These are phyloP conservation scores for Alternaria rosae DNA, from an alignment of 2,329 filamentous ascomycete species.

Conservation along the genomic window DNA sequence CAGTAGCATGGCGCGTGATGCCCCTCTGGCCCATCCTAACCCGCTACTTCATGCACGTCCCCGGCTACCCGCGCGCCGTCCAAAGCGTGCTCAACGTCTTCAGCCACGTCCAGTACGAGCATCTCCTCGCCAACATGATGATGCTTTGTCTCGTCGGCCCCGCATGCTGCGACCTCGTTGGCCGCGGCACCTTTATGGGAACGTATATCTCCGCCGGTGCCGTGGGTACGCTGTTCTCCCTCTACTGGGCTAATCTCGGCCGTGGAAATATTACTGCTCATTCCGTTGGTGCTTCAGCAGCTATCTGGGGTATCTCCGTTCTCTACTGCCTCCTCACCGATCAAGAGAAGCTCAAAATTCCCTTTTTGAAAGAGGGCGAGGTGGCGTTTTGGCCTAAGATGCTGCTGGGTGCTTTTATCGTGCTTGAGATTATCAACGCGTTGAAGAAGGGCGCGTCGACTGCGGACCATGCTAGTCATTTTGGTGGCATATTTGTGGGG, in stretches of 20 bases:
- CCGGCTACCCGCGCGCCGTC: slow-evolving; percentile 66
- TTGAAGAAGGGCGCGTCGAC: slow-evolving; percentile 13
- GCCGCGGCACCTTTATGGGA: slow-evolving; percentile 44
- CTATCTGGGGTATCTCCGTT: slow-evolving; percentile 43
- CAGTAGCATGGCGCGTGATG: slow-evolving; percentile 68
- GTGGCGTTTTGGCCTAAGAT: slow-evolving; percentile 42
- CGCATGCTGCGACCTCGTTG: slow-evolving; percentile 45
- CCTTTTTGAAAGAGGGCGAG: slow-evolving; percentile 36
- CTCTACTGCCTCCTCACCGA: slow-evolving; percentile 45
- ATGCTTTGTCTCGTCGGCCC: slow-evolving; percentile 72
- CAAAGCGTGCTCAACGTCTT: slow-evolving; percentile 71
- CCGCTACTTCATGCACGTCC: slow-evolving; percentile 59
- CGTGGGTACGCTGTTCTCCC: slow-evolving; percentile 35
- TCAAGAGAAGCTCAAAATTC: slow-evolving; percentile 40
- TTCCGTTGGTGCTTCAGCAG: slow-evolving; percentile 44
- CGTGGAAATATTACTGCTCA: slow-evolving; percentile 37
- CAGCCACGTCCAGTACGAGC: slow-evolving; percentile 70
- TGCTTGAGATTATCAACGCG: slow-evolving; percentile 33
- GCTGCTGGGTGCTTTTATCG: slow-evolving; percentile 37
- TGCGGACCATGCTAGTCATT: slow-evolving; percentile 49
- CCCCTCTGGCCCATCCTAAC: slow-evolving; percentile 72
- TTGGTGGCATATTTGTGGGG: slow-evolving; percentile 43
- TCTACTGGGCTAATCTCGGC: slow-evolving; percentile 47
- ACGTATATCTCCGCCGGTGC: slow-evolving; percentile 47
- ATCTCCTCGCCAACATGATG: slow-evolving; percentile 68